A percentile compares a stretch with the other conserved stretches of the same genome.
Evolutionary conservation across 305 asterid species (phyloP).

Genomic region (Rubia tinctorum): DNA sequence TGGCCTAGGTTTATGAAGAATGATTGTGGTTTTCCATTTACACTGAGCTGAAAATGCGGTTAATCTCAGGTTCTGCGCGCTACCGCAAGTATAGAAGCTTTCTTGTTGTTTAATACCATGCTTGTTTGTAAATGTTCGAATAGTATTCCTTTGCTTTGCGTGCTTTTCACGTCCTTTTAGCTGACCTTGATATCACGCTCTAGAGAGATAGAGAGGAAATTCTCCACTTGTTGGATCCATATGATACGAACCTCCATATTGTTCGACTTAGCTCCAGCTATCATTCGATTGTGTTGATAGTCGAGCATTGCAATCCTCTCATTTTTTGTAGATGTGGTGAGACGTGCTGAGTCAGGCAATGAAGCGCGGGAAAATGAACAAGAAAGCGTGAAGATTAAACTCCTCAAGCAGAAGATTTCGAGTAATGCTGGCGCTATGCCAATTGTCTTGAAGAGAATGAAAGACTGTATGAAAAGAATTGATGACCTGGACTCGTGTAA

Average conservation of each 20-base stretch:
- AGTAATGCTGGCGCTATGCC: constrained; percentile 50
- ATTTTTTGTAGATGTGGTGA: constrained; percentile 17
- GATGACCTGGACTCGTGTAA: constrained; percentile 48
- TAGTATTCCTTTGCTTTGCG: not conserved
- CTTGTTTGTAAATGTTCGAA: not conserved
- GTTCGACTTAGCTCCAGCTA: not conserved
- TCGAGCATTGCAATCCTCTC: not conserved
- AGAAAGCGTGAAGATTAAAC: constrained; percentile 42
- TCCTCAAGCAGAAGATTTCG: constrained; percentile 66
- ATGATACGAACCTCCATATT: not conserved
- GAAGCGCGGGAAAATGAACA: constrained; percentile 20
- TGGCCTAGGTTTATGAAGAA: not conserved
- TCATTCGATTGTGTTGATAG: not conserved
- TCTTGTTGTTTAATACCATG: not conserved
- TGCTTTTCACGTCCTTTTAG: not conserved
- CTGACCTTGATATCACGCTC: not conserved
- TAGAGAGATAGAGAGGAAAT: not conserved
- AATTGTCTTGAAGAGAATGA: constrained; percentile 56
- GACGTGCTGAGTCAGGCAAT: constrained; percentile 19
- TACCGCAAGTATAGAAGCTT: not conserved
- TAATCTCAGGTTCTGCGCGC: not conserved
- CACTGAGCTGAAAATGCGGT: not conserved
- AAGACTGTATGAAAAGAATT: constrained; percentile 57
- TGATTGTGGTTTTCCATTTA: not conserved
- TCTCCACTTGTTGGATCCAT: not conserved